These are phyloP conservation scores for Apiospora koreana DNA, from an alignment of 2,329 filamentous ascomycete genomes.

Conservation along the genomic window DNA sequence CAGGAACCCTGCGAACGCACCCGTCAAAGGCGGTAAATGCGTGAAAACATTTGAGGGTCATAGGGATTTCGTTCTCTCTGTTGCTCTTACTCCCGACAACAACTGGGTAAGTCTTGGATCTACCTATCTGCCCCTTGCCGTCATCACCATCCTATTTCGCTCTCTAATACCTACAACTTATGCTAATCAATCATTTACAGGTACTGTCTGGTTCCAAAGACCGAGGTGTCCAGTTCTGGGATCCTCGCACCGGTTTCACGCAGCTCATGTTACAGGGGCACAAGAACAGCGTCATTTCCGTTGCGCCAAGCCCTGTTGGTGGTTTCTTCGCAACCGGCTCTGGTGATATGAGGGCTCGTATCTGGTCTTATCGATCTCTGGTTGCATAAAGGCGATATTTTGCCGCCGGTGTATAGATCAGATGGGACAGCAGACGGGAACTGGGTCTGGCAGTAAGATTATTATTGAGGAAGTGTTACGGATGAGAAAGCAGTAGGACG, in stretches of 20 bases:
- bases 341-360: constrained; percentile 95
- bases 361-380: constrained; percentile 73
- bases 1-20: constrained; percentile 65
- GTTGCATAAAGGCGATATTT: not conserved
- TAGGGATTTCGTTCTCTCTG: constrained; percentile 94
- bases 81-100: constrained; percentile 91
- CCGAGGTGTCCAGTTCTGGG: constrained; percentile 97
- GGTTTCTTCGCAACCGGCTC: constrained; percentile 93
- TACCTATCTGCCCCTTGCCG: too few species aligned
- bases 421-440: not conserved
- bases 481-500: not conserved
- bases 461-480: not conserved
- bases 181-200: too few species aligned
- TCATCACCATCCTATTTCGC: too few species aligned
- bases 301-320: constrained; percentile 87
- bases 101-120: constrained; percentile 69
- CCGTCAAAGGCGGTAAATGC: constrained; percentile 84
- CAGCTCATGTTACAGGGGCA: constrained; percentile 99
- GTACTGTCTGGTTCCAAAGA: constrained; percentile 96
- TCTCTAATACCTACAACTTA: too few species aligned
- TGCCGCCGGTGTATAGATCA: not conserved
- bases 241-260: constrained; percentile 87
- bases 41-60: constrained; percentile 97
- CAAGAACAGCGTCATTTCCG: constrained; percentile 98
- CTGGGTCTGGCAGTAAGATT: not conserved